phyloP scores from a whole-genome alignment of 2,329 filamentous ascomycete genomes.

The Falciphora oryzae region DNA sequence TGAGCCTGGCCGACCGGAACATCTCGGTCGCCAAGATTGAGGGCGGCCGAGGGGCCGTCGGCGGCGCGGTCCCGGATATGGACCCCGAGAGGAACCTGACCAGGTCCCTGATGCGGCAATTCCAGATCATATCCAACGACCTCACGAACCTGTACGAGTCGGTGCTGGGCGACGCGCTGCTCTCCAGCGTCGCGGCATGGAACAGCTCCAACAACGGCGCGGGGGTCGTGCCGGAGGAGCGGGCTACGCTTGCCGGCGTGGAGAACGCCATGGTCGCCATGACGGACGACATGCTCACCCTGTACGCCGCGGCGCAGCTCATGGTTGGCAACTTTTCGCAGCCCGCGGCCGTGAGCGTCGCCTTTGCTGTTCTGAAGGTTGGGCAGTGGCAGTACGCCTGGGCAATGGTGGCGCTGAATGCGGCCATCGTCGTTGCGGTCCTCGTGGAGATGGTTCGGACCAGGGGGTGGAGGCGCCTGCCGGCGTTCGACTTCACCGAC shows the following conservation, averaged over 20 bases:
- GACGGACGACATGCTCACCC: slow-evolving; percentile 21
- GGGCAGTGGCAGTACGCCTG: background rate
- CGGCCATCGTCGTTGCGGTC: too few relatives aligned
- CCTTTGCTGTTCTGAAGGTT: background rate
- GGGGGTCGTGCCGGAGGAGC: background rate
- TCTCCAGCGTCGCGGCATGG: slow-evolving; percentile 22
- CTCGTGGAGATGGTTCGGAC: too few relatives aligned
- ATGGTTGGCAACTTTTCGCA: slow-evolving; percentile 22
- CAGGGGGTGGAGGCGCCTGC: too few relatives aligned
- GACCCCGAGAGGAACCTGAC: slow-evolving; percentile 26
- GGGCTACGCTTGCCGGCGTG: slow-evolving; percentile 14
- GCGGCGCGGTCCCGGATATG: slow-evolving; percentile 12
- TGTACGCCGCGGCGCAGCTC: slow-evolving; percentile 27
- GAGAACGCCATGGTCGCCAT: slow-evolving; percentile 16
- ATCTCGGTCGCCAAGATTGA: slow-evolving; percentile 19
- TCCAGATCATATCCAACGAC: slow-evolving; percentile 30
- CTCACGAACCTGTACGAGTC: slow-evolving; percentile 31
- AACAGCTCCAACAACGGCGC: slow-evolving; percentile 10
- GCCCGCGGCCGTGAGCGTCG: background rate
- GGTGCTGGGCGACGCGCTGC: slow-evolving; percentile 28
- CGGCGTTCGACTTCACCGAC: too few relatives aligned
- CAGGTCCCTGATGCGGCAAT: slow-evolving; percentile 24
- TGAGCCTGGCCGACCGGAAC: slow-evolving; percentile 15
- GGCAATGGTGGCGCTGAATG: too few relatives aligned
- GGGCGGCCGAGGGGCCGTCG: slow-evolving; percentile 5